A percentile compares a stretch with the other conserved stretches of the same genome.
phyloP scores from a whole-genome alignment of 1,139 yeast genomes.

The Blastobotrys serpentis region DNA sequence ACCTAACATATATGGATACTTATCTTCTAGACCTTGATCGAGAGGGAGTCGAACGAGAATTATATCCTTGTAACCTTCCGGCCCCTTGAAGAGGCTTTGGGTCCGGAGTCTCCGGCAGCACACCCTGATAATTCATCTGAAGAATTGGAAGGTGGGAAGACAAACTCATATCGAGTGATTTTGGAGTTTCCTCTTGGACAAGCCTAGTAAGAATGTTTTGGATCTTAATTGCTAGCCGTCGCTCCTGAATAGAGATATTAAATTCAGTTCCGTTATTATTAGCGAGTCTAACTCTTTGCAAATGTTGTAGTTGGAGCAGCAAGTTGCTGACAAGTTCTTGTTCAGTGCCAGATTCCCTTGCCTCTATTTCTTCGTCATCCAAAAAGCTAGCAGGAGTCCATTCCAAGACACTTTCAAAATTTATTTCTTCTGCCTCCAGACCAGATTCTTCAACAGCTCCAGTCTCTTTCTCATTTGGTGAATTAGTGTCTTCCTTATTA shows the following conservation, averaged over 20 bases:
- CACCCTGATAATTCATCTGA: constrained; percentile 72
- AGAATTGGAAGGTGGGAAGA: constrained; percentile 58
- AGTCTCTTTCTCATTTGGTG: constrained; percentile 27
- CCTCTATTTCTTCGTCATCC: constrained; percentile 53
- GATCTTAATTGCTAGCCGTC: constrained; percentile 49
- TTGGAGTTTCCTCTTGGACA: constrained; percentile 34
- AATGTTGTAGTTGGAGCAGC: constrained; percentile 56
- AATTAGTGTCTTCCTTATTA: constrained; percentile 18
- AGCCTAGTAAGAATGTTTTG: constrained; percentile 52
- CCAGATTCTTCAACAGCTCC: constrained; percentile 21
- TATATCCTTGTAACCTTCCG: constrained; percentile 7
- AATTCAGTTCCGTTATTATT: constrained; percentile 34
- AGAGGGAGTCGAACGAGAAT: constrained; percentile 5
- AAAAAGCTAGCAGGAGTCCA: constrained; percentile 57
- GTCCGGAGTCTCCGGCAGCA: constrained; percentile 60
- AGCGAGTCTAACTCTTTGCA: constrained; percentile 60
- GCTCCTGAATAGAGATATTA: constrained; percentile 48
- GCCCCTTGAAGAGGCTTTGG: constrained; percentile 22
- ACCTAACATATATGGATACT: background rate
- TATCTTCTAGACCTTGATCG: constrained; percentile 7
- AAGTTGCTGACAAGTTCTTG: constrained; percentile 57
- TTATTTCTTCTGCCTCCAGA: constrained; percentile 28
- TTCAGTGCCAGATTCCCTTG: constrained; percentile 47
- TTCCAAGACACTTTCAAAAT: constrained; percentile 48
- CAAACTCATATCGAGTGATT: constrained; percentile 29